phyloP scores from a whole-genome alignment of 176 grass and related monocot species.

The Oryza nivara region DNA sequence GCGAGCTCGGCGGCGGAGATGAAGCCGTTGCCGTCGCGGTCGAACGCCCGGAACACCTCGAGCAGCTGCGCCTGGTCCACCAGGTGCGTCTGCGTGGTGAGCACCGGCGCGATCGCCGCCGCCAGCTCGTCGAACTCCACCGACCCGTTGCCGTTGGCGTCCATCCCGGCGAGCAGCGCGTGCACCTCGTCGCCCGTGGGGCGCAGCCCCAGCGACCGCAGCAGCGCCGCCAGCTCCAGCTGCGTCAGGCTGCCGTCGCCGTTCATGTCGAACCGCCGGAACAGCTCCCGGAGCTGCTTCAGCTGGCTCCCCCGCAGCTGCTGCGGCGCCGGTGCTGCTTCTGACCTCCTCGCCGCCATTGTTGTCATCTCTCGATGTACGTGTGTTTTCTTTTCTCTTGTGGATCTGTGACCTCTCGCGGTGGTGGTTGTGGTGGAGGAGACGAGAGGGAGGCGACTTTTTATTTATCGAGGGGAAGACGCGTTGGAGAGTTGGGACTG shows the following conservation, averaged over 20 bases:
- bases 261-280: conserved; percentile 80
- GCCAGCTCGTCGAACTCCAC: conserved; percentile 84
- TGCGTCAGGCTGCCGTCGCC: conserved; percentile 73
- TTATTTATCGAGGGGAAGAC: conserved; percentile 49
- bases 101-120: conserved; percentile 64
- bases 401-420: not conserved
- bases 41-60: conserved; percentile 74
- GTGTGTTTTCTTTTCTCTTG: too few species aligned
- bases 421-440: conserved; percentile 5
- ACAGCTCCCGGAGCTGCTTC: conserved; percentile 78
- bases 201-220: conserved; percentile 64
- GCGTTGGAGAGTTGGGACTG: conserved; percentile 40
- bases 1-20: conserved; percentile 79
- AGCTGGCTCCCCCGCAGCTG: conserved; percentile 61
- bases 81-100: conserved; percentile 64
- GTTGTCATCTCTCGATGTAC: not conserved
- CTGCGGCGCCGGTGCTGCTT: not conserved
- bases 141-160: conserved; percentile 66
- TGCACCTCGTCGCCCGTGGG: conserved; percentile 68
- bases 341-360: conserved; percentile 35
- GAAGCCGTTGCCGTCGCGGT: conserved; percentile 72
- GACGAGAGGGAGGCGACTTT: not conserved
- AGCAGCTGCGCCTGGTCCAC: conserved; percentile 71
- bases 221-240: conserved; percentile 74
- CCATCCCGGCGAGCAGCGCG: conserved; percentile 66